Conservation (phyloP, 768 basidiomycete genomes). For the Lentinula lateritia region DNA sequence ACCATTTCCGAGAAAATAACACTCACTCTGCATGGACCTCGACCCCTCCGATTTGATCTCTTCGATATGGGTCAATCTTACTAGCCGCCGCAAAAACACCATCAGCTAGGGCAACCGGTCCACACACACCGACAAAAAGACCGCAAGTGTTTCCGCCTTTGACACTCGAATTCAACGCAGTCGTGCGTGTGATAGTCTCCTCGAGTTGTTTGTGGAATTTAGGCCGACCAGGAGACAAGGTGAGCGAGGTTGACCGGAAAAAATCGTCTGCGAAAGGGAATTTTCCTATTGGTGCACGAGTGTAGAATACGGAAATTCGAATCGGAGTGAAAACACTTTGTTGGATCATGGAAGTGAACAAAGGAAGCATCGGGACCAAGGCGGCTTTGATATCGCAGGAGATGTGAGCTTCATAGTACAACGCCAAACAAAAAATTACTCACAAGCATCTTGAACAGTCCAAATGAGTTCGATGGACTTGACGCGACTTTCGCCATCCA, state of each 20-base stretch:
- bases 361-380: constrained; percentile 28
- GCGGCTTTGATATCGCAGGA: constrained; percentile 17
- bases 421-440: constrained; percentile 7
- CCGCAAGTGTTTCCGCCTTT: constrained; percentile 23
- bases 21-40: constrained; percentile 31
- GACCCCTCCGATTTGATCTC: constrained; percentile 34
- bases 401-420: background rate
- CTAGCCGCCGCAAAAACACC: constrained; percentile 27
- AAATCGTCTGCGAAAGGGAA: constrained; percentile 23
- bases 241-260: constrained; percentile 27
- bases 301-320: constrained; percentile 35
- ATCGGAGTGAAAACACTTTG: constrained; percentile 21
- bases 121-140: constrained; percentile 37
- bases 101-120: constrained; percentile 33
- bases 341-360: constrained; percentile 27
- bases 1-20: background rate
- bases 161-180: constrained; percentile 18
- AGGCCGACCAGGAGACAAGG: constrained; percentile 37
- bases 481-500: constrained; percentile 28
- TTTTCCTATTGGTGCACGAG: constrained; percentile 25
- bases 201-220: constrained; percentile 29
- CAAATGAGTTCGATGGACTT: constrained; percentile 47
- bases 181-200: constrained; percentile 27
- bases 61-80: constrained; percentile 25
- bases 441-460: constrained; percentile 36